Evolutionary conservation across 2,329 filamentous ascomycete genomes (phyloP), one percentile per base, ranked within the genome.

Genomic region (Fusarium sp.): DNA sequence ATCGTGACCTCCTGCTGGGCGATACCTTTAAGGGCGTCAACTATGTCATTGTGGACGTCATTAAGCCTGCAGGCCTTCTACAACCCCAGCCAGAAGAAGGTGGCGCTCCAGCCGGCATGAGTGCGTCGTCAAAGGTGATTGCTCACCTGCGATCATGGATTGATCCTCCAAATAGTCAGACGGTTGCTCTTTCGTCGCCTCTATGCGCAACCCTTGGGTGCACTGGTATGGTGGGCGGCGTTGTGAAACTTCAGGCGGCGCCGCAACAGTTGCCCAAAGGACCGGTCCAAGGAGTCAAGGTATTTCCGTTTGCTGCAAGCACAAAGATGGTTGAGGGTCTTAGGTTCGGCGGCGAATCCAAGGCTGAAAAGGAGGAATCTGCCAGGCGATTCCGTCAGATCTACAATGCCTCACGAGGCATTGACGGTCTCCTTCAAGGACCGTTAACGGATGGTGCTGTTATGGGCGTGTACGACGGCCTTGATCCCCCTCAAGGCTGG

Each of bases 401-500:
- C 4, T 96, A 96, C 76, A 89, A 90, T 22, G 87, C 86, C 34
- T 80, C 85, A 34, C 88, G 86, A 40, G 85, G 81, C 11, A 80
- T 84, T 0, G 89, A 89, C 24, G 91, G 93, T 1, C 82, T 98
- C 20, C 85, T 98, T 2, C 90, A 93, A 64, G 96, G 96, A 0
- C 95, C 96, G 6, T 81, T 99, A 60, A 98, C 95, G 0, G 94
- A 99, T 81, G 95, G 96, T 3, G 93, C 96, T 84, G 83, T 98
- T 16, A 83, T 99, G 22, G 91, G 86, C 0, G 77, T 87, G 38
- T 87, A 87, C 64, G 86, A 88, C 67, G 90, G 84, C 24, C 84
- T 88, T n/a, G 87, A 84, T 74, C 85, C 81, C 61, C 87, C 85
- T 6, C 86, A 88, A 47, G 89, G 89, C 16, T 98, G 96, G 91